Evolutionary conservation across 2,329 filamentous ascomycete genomes (phyloP), one percentile per base, ranked within the genome.

Genomic region (Huntiella decipiens): DNA sequence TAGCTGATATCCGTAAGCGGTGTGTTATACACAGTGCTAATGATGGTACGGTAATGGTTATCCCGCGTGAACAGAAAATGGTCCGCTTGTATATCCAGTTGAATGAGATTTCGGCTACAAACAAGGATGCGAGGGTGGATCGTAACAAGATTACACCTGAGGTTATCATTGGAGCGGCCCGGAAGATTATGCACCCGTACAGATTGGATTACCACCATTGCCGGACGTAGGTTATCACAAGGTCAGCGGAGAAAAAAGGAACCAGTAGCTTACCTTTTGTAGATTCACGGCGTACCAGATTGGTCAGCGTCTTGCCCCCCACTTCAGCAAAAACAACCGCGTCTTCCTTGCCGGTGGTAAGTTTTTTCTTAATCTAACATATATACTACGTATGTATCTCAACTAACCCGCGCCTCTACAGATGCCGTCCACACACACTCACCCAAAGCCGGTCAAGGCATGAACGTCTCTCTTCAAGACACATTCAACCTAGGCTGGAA

Each of bases 31-130:
- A 75, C 52, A 68, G 66, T 28, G 66, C 63, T 12, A 57, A 64
- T 39, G 59, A 64, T 5, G 76, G 77, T 1, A 74, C 66, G 44
- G 58, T 80, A 17, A 76, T 80, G 72, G 66, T 78, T 2, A 78
- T 79, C 48, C 82, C 82, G 1, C 68, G 79, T 17, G 79, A 83
- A 57, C 61, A 73, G 46, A 73, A 76, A 50, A 72, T 82, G 60
- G 78, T 82, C 43, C 69, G 80, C 19, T 56, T 79, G 2, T 80
- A 79, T 49, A 78, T 82, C 43, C 75, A 82, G 55, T 63, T 82
- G 13, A 72, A 52, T 4, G 42, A 48, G n/a, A 38, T 48, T 15
- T 47, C 45, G 11, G 33, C 35, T 2, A 15, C 19, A 15, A 51
- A 63, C 55, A 57, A 61, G 54, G 59, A 68, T 79, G 50, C 43